phyloP scores from a whole-genome alignment of 2,329 filamentous ascomycete genomes.

The Neurospora crassa region DNA sequence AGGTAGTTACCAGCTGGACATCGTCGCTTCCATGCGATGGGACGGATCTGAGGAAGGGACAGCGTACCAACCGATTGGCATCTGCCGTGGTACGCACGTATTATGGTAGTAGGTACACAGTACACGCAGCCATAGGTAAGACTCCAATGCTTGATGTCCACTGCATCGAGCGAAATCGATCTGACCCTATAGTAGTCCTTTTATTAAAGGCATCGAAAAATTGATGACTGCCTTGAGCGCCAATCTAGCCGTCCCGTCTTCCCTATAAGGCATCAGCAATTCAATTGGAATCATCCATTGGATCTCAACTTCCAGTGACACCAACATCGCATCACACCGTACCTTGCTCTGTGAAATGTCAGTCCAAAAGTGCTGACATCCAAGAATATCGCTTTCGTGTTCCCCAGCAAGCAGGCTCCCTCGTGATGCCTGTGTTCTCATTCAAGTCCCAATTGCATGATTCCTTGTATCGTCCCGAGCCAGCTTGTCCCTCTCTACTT shows the following conservation, averaged over 20 bases:
- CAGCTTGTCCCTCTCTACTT: not conserved
- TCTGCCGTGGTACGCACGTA: not conserved
- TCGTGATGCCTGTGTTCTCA: not conserved
- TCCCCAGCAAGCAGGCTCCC: not conserved
- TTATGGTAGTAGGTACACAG: not conserved
- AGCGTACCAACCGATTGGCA: not conserved
- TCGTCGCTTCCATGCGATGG: not conserved
- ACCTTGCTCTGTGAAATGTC: not conserved
- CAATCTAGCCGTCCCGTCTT: not conserved
- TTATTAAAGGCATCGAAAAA: not conserved
- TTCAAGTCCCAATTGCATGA: not conserved
- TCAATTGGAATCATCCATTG: not conserved
- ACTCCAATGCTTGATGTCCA: not conserved
- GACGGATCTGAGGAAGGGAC: not conserved
- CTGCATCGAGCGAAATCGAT: not conserved
- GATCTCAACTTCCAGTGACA: not conserved
- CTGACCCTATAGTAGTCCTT: not conserved
- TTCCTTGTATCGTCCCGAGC: too few species aligned
- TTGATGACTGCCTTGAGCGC: not conserved
- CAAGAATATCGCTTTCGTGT: not conserved
- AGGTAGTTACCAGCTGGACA: not conserved
- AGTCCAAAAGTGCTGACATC: not conserved
- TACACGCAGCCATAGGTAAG: not conserved
- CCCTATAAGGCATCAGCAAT: not conserved
- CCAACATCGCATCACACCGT: not conserved